Evolutionary conservation across 306 rosid genomes (phyloP), one percentile per base, ranked within the genome.

Genomic region (Sphenostylis stenocarpa): DNA sequence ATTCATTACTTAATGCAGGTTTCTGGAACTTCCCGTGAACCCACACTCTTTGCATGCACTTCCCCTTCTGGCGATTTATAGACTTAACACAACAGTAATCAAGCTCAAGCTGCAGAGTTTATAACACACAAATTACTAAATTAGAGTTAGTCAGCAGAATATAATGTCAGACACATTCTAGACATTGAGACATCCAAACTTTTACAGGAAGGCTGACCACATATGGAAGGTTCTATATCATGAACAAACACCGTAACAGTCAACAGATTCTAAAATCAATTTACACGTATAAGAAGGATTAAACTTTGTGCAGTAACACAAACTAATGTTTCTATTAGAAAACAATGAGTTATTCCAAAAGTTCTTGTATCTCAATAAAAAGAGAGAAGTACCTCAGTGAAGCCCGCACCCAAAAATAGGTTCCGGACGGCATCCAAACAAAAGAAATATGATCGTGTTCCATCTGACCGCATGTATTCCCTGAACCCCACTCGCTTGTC

Each of bases 11-110:
- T 80, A 70, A 83, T 7, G 73, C 52, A 53, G 96, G 93, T 86
- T 90, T 95, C 86, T 87, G 93, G 82, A 95, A 95, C 85, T 90
- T 95, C 78, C 91, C 98, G 55, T 95, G 97, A 82, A 95, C 95
- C 98, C 98, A 95, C 58, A 95, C 97, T 85, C 97, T 88, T 77
- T 15, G 88, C 97, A 89, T 90, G 79, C 82, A 81, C 87, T 95
- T 95, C 80, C 92, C 96, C 44, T 87, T 89, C 80, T 76, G 81
- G 15, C 97, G 93, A 80, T 95, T 95, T 36, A 78, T 84, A 1
- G 98, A 92, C 84, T 85, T 92, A 11, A 95, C 88, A 83, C 97
- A 92, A 53, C 98, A 95, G 76, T 95, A 95, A 77, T 89, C 92
- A 58, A 95, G 92, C 84, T 92, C 97, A 21, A 90, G 82, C 98